phyloP scores from a whole-genome alignment of 1,284 basidiomycete genomes.

The Rhodotorula sp. region DNA sequence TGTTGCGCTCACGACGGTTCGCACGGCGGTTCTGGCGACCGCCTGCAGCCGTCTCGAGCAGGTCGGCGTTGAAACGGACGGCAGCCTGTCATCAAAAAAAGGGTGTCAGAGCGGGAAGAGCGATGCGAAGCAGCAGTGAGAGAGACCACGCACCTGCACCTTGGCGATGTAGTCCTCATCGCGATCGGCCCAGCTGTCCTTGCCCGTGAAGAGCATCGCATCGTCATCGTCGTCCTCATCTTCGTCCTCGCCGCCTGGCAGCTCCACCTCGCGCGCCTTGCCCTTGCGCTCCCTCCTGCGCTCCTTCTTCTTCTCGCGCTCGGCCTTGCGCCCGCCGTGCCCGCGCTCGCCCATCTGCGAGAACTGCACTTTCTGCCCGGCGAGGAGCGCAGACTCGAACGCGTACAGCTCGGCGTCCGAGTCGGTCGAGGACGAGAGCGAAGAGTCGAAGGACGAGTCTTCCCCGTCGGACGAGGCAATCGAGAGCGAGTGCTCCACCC shows the following conservation, averaged over 20 bases:
- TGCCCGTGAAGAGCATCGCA: constrained; percentile 22
- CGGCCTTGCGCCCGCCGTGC: constrained; percentile 17
- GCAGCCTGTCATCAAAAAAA: constrained; percentile 11
- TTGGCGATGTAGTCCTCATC: constrained; percentile 36
- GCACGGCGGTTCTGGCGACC: constrained; percentile 16
- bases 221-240: constrained; percentile 20
- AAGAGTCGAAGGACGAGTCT: constrained; percentile 24
- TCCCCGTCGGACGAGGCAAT: constrained; percentile 18
- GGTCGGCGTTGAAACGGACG: constrained; percentile 26
- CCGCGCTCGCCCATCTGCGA: constrained; percentile 28
- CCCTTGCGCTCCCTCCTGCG: constrained; percentile 29
- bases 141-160: constrained; percentile 27
- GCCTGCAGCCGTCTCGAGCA: constrained; percentile 26
- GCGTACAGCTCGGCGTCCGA: constrained; percentile 29
- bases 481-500: constrained; percentile 36
- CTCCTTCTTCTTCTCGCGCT: constrained; percentile 27
- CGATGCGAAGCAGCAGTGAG: background rate
- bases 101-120: background rate
- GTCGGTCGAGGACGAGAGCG: constrained; percentile 27
- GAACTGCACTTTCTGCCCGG: constrained; percentile 26
- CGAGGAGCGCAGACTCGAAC: constrained; percentile 32
- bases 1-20: constrained; percentile 38
- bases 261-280: constrained; percentile 22
- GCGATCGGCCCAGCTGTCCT: constrained; percentile 33
- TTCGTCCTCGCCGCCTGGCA: background rate